phyloP scores from a whole-genome alignment of 352 stramenopile genomes.

The Pythium utonaiense region DNA sequence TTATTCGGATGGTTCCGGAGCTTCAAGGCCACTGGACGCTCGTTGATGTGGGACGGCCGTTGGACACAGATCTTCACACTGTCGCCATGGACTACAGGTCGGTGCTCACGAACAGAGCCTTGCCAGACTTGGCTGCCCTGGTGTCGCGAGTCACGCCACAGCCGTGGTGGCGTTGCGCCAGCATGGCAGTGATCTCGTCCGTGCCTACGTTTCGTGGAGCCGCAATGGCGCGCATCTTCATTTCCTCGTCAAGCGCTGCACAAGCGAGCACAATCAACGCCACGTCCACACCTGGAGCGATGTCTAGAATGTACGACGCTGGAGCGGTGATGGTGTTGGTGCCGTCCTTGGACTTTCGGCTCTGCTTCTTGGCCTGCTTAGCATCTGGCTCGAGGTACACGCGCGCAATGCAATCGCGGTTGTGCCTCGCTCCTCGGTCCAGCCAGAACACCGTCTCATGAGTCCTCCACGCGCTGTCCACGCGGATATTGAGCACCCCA shows the following conservation, averaged over 20 bases:
- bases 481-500: background rate
- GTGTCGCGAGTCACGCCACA: background rate
- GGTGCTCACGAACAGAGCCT: conserved; percentile 4
- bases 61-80: no score
- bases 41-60: no score
- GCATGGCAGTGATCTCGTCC: conserved; percentile 12
- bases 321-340: background rate
- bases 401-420: conserved; percentile 10
- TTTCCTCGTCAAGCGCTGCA: conserved; percentile 13
- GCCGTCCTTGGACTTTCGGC: background rate
- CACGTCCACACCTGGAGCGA: conserved; percentile 15
- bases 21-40: no score
- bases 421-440: background rate
- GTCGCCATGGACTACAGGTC: no score
- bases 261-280: conserved; percentile 16
- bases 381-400: conserved; percentile 5
- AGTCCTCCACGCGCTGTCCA: conserved; percentile 7
- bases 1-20: no score
- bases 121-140: background rate
- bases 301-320: conserved; percentile 10
- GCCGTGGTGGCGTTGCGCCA: conserved; percentile 15
- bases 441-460: conserved; percentile 14
- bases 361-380: background rate
- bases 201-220: background rate
- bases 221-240: background rate